These are phyloP conservation scores for Saccharomycopsis fibuligera DNA, from an alignment of 805 yeast species.

Conservation along the genomic window DNA sequence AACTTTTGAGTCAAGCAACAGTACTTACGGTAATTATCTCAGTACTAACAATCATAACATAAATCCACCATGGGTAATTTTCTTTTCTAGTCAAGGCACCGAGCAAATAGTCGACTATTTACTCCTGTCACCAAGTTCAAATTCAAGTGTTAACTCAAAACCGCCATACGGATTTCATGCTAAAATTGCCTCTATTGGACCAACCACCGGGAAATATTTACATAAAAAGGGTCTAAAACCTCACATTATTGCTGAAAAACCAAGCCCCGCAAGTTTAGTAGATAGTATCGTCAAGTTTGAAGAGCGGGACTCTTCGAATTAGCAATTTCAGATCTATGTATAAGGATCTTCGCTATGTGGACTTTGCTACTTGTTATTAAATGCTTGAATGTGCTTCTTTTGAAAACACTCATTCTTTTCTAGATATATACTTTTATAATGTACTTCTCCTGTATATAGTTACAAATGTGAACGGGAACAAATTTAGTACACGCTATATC, in stretches of 20 bases:
- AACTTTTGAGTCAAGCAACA: no score
- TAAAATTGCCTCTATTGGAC: constrained; percentile 81
- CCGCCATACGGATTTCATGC: background rate
- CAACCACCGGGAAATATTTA: constrained; percentile 67
- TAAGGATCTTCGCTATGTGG: no score
- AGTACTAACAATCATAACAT: constrained; percentile 22
- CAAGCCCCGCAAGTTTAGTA: constrained; percentile 57
- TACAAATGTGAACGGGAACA: no score
- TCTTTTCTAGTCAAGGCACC: constrained; percentile 91
- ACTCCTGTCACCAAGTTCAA: constrained; percentile 6
- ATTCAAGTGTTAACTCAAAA: no score
- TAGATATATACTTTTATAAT: no score
- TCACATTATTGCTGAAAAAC: constrained; percentile 60
- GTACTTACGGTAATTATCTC: background rate
- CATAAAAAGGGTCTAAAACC: constrained; percentile 51
- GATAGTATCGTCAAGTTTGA: constrained; percentile 25
- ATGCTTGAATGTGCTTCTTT: no score
- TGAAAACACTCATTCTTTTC: no score
- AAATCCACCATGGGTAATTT: constrained; percentile 89
- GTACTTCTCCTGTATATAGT: no score
- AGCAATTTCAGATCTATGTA: no score
- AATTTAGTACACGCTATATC: no score
- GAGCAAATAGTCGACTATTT: constrained; percentile 48
- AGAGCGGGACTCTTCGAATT: background rate
- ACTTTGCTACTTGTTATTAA: no score